Conservation (phyloP, 2,329 filamentous ascomycete species). For the Gaeumannomyces tritici region DNA sequence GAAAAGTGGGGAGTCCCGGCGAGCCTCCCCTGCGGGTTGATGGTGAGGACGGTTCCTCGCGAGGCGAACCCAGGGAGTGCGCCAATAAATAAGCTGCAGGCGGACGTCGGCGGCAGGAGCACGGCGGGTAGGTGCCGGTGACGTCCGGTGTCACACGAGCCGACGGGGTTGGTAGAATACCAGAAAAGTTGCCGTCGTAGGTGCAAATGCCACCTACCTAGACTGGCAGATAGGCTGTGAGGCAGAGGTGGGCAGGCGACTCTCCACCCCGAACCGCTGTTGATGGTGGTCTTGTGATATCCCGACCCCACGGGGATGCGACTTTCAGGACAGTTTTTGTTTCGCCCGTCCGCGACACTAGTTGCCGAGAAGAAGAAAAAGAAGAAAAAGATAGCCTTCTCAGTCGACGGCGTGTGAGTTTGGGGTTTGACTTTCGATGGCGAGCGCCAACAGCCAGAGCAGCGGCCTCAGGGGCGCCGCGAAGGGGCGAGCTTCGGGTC, state of each 20-base stretch:
- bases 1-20: background rate
- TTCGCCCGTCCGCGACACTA: background rate
- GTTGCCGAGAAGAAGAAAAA: background rate
- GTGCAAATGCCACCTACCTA: background rate
- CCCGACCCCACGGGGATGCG: background rate
- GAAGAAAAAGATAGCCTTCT: background rate
- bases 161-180: background rate
- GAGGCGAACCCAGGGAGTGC: background rate
- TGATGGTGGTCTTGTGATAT: background rate
- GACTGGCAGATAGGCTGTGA: background rate
- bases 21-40: background rate
- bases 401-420: background rate
- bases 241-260: background rate
- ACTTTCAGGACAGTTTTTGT: background rate
- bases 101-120: background rate
- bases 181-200: background rate
- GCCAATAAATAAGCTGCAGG: background rate
- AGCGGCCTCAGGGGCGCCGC: slow-evolving; percentile 3
- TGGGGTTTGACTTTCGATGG: background rate
- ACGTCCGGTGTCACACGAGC: background rate
- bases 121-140: background rate
- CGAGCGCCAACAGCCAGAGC: slow-evolving; percentile 13
- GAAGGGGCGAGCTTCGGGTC: background rate
- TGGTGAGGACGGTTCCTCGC: background rate
- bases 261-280: background rate